These are phyloP conservation scores for Yarrowia sp. DNA, from an alignment of 805 yeast genomes.

Conservation along the genomic window DNA sequence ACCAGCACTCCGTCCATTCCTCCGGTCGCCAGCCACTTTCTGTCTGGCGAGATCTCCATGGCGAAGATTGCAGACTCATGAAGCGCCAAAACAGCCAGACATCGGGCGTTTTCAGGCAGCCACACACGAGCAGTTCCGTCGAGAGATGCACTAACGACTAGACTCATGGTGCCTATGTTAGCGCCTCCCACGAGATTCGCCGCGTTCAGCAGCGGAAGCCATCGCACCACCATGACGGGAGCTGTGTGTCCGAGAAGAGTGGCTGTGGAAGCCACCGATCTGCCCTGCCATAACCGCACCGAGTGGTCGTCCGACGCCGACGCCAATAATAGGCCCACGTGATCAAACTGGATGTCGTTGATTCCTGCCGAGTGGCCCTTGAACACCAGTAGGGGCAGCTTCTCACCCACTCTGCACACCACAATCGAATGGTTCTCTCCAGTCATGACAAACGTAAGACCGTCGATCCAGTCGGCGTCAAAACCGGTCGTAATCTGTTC, in stretches of 20 bases:
- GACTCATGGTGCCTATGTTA: conserved; percentile 37
- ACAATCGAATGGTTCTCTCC: conserved; percentile 61
- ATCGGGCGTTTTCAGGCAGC: conserved; percentile 56
- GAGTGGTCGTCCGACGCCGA: conserved; percentile 80
- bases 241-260: conserved; percentile 45
- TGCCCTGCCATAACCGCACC: conserved; percentile 81
- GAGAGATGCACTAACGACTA: conserved; percentile 63
- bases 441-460: conserved; percentile 72
- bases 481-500: conserved; percentile 9
- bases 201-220: conserved; percentile 42
- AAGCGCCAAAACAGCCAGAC: conserved; percentile 50
- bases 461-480: conserved; percentile 73
- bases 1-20: conserved; percentile 66
- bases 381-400: conserved; percentile 59
- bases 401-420: conserved; percentile 60
- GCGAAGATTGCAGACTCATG: conserved; percentile 64
- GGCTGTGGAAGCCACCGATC: conserved; percentile 54
- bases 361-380: conserved; percentile 72
- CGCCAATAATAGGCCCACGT: conserved; percentile 61
- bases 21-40: conserved; percentile 63
- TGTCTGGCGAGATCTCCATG: conserved; percentile 61
- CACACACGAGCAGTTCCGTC: conserved; percentile 76
- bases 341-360: conserved; percentile 62
- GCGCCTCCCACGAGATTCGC: conserved; percentile 17
- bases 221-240: conserved; percentile 44